Percentiles rank a stretch among this genome's conserved stretches.
These are phyloP conservation scores for Annona cherimola DNA, from an alignment of 164 flowering plant genomes.

Conservation along the genomic window DNA sequence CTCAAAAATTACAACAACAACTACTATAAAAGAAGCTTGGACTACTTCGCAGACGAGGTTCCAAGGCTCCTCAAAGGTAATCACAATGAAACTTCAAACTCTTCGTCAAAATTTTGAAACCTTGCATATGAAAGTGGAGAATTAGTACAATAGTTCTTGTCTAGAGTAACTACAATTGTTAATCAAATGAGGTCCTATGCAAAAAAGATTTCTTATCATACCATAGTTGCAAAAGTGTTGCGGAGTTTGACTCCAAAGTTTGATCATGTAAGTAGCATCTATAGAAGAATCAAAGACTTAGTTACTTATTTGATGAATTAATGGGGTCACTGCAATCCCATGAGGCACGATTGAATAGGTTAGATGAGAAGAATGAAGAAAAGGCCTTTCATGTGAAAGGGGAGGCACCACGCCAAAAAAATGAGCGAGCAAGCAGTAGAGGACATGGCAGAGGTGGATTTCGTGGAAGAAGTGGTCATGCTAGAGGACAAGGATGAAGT, in stretches of 20 bases:
- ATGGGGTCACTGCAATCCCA: slow-evolving; percentile 15
- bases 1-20: neutral
- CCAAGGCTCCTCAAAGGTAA: neutral
- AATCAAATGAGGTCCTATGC: slow-evolving; percentile 10
- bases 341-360: neutral
- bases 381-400: too few relatives aligned
- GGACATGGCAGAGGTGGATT: neutral
- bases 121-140: neutral
- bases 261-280: slow-evolving; percentile 12
- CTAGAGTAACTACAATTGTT: neutral
- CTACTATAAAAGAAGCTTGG: neutral
- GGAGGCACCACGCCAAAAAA: too few relatives aligned
- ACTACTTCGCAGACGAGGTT: neutral
- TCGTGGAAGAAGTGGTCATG: neutral
- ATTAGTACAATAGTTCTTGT: neutral
- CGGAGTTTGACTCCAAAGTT: slow-evolving; percentile 7
- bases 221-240: slow-evolving; percentile 10
- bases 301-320: neutral
- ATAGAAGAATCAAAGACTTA: slow-evolving; percentile 12
- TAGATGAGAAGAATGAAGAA: too few relatives aligned
- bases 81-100: neutral
- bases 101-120: neutral
- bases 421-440: neutral
- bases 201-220: slow-evolving; percentile 3
- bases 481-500: neutral